Evolutionary conservation across 148 eudicot genomes (phyloP).

Genomic region (Mesembryanthemum crystallinum): DNA sequence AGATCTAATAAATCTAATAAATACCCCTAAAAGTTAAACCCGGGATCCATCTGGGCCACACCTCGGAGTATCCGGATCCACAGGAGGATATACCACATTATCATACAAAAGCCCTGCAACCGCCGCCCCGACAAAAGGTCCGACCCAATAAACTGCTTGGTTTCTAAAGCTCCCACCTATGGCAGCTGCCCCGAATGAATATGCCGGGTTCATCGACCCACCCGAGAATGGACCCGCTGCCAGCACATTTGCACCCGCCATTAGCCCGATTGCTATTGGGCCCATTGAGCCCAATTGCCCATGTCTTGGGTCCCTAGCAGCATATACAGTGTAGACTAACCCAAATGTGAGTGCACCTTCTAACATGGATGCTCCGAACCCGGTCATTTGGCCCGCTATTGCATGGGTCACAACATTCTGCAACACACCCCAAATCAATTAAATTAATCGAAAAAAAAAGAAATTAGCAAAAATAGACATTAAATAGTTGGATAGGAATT

Average conservation of each 20-base stretch:
- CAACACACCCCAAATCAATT: constrained; percentile 3
- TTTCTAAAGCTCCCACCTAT: constrained; percentile 74
- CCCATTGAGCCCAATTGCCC: constrained; percentile 55
- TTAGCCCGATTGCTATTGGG: constrained; percentile 62
- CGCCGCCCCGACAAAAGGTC: constrained; percentile 69
- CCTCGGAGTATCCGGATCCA: constrained; percentile 28
- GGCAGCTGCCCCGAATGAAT: constrained; percentile 62
- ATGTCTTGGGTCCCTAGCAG: constrained; percentile 57
- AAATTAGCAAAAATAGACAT: no score
- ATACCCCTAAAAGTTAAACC: constrained; percentile 8
- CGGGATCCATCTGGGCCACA: constrained; percentile 17
- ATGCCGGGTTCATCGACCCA: constrained; percentile 88
- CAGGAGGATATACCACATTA: constrained; percentile 60
- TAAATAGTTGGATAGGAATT: no score
- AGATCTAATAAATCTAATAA: not conserved
- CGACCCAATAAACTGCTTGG: constrained; percentile 93
- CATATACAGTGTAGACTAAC: constrained; percentile 67
- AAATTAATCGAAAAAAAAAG: no score
- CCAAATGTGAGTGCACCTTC: constrained; percentile 80
- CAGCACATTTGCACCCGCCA: constrained; percentile 66
- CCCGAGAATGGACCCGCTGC: constrained; percentile 85
- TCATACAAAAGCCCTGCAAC: constrained; percentile 72
- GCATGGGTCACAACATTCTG: constrained; percentile 61
- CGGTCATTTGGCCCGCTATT: constrained; percentile 75
- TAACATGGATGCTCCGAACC: constrained; percentile 74